Evolutionary conservation across 495 filamentous ascomycete genomes (phyloP).

Genomic region (Lepidopterella palustris): DNA sequence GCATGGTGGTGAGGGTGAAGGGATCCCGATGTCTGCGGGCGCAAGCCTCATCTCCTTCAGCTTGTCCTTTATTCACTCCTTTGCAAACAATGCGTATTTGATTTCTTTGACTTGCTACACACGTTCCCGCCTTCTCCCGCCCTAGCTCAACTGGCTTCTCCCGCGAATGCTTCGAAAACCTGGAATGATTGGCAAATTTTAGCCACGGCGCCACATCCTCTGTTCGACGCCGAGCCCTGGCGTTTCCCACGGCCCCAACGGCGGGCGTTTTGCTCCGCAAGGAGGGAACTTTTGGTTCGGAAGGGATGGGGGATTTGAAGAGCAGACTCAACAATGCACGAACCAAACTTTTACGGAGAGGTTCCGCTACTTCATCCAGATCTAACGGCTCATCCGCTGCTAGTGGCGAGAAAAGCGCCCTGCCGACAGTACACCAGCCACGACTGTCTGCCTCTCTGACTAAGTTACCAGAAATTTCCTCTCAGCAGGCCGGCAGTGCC

Average conservation of each 20-base stretch:
- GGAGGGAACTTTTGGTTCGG: not conserved
- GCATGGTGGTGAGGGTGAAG: not conserved
- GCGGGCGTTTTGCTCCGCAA: not conserved
- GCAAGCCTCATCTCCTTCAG: not conserved
- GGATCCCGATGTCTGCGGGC: not conserved
- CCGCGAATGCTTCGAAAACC: not conserved
- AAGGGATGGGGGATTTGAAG: constrained; percentile 23
- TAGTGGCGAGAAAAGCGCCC: constrained; percentile 5
- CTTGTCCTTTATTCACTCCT: not conserved
- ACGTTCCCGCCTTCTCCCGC: not conserved
- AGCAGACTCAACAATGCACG: constrained; percentile 20
- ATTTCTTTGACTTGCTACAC: not conserved
- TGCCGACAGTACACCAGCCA: constrained; percentile 6
- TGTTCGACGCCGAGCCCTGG: not conserved
- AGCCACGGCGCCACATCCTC: not conserved
- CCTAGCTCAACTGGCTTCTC: not conserved
- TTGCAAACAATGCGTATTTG: not conserved
- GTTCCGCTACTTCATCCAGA: constrained; percentile 10
- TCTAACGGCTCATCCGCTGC: constrained; percentile 11
- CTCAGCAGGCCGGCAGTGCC: not conserved
- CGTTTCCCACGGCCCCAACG: not conserved
- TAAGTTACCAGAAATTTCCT: constrained; percentile 19
- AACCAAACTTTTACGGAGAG: constrained; percentile 20
- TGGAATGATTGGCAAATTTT: not conserved
- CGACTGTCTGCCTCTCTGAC: constrained; percentile 4